Percentiles rank a stretch among this genome's conserved stretches.
phyloP scores from a whole-genome alignment of 2,329 filamentous ascomycete genomes.

The Ophiostoma montium region DNA sequence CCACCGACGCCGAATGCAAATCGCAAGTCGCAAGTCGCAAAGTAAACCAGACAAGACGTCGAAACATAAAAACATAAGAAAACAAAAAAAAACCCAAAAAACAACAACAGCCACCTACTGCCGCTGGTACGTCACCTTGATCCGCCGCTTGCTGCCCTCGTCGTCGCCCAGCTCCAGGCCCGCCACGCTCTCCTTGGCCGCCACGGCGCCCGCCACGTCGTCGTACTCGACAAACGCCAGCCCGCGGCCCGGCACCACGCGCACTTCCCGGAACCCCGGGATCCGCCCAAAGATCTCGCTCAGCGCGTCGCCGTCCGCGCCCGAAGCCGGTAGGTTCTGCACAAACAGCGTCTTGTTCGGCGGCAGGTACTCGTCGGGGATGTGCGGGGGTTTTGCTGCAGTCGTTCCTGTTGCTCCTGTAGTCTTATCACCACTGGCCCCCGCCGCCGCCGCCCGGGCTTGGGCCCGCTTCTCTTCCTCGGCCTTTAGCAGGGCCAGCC shows the following conservation, averaged over 20 bases:
- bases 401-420: neutral
- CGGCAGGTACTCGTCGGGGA: slow-evolving; percentile 95
- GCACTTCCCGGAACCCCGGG: slow-evolving; percentile 87
- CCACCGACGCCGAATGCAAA: slow-evolving; percentile 3
- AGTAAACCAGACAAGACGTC: neutral
- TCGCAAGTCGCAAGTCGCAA: too few species aligned
- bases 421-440: too few species aligned
- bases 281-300: slow-evolving; percentile 74
- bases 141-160: slow-evolving; percentile 37
- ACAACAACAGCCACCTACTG: slow-evolving; percentile 39
- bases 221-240: slow-evolving; percentile 98
- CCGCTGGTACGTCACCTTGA: slow-evolving; percentile 94
- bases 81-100: neutral
- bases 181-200: slow-evolving; percentile 83
- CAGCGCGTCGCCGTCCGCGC: slow-evolving; percentile 54
- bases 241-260: slow-evolving; percentile 70
- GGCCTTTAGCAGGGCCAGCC: slow-evolving; percentile 68
- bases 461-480: slow-evolving; percentile 48
- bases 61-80: neutral
- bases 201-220: slow-evolving; percentile 74
- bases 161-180: slow-evolving; percentile 61
- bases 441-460: slow-evolving; percentile 15
- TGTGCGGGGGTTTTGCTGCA: slow-evolving; percentile 30
- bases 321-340: slow-evolving; percentile 80
- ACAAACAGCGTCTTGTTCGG: slow-evolving; percentile 96